phyloP scores from a whole-genome alignment of 768 basidiomycete genomes.

The Chiua virens region DNA sequence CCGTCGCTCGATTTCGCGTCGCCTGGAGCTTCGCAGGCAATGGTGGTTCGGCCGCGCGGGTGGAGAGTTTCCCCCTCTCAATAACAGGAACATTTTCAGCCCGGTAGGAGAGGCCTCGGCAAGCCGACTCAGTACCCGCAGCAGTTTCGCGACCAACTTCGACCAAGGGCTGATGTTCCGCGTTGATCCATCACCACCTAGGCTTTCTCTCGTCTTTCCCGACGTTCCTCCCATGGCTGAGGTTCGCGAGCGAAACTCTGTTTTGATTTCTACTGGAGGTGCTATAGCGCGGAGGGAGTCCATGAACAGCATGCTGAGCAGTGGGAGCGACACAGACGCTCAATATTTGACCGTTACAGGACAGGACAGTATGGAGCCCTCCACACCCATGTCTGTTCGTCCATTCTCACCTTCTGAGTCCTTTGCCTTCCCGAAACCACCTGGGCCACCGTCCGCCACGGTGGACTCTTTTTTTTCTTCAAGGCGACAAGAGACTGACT shows the following conservation, averaged over 20 bases:
- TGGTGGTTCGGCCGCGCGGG: slow-evolving; percentile 45
- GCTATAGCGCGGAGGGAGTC: slow-evolving; percentile 36
- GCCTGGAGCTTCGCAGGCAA: slow-evolving; percentile 40
- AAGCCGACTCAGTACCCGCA: slow-evolving; percentile 41
- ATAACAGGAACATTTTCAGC: slow-evolving; percentile 9
- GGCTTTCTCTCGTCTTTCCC: slow-evolving; percentile 25
- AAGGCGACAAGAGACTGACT: not conserved
- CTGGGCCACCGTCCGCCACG: slow-evolving; percentile 18
- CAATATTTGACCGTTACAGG: slow-evolving; percentile 42
- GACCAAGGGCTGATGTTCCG: slow-evolving; percentile 39
- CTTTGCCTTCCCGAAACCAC: slow-evolving; percentile 69
- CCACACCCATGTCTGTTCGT: slow-evolving; percentile 59
- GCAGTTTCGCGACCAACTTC: slow-evolving; percentile 66
- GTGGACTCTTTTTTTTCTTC: not conserved
- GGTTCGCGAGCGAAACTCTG: slow-evolving; percentile 39
- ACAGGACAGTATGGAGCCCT: slow-evolving; percentile 17
- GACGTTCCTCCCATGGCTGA: slow-evolving; percentile 57
- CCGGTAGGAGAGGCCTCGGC: slow-evolving; percentile 9
- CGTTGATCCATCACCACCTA: slow-evolving; percentile 21
- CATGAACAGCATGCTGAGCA: slow-evolving; percentile 40
- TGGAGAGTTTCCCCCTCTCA: slow-evolving; percentile 6
- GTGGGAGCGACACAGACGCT: slow-evolving; percentile 33
- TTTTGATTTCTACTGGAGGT: slow-evolving; percentile 24
- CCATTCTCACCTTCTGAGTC: slow-evolving; percentile 68
- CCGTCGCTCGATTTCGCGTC: slow-evolving; percentile 42